Evolutionary conservation across 192 early-diverging fungal species (phyloP), one percentile per base, ranked within the genome.

Genomic region (Funneliformis geosporum): DNA sequence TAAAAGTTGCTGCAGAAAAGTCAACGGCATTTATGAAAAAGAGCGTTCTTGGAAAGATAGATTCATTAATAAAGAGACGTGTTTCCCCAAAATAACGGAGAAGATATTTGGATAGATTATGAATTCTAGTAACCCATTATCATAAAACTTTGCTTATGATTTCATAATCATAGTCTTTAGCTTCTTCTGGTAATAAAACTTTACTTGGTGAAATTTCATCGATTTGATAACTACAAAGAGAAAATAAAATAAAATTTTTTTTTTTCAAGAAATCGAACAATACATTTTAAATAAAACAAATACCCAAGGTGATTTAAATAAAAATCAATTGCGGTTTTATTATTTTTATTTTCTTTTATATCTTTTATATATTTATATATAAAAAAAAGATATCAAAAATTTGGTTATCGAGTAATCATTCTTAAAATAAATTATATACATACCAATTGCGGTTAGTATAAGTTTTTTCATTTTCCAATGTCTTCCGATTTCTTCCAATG

Each of bases 151-250:
- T 91, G 39, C 86, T 87, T 18, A 90, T 59, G 28, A 92, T 89
- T 77, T 92, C 90, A 82, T 92, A 92, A 47, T 88, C 87, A 80
- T 87, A 87, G 23, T 82, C 38, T 40, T 73, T 68, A 14, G 87
- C 90, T 28, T 87, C 68, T 60, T 80, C 14, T 4, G 84, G 83
- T 28, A 79, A 46, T 59, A 92, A 68, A 60, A 80, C 84, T 11
- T 79, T 80, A 70, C 88, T 82, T n/a, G 91, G 91, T 28, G 91
- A 92, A 27, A 90, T 90, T 59, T 83, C 85, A 74, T 92, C 91
- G 1, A 89, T 82, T 18, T 82, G 80, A 74, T 87, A 91, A 28
- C 89, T 90, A 75, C 33, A 8, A 28, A 46, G 16, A 42, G 21
- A 33, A 18, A 39, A n/a, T 33, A 6, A 77, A 43, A 68, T 70